These are phyloP conservation scores for Phaeotremella skinneri DNA, from an alignment of 768 basidiomycete species.

Conservation along the genomic window DNA sequence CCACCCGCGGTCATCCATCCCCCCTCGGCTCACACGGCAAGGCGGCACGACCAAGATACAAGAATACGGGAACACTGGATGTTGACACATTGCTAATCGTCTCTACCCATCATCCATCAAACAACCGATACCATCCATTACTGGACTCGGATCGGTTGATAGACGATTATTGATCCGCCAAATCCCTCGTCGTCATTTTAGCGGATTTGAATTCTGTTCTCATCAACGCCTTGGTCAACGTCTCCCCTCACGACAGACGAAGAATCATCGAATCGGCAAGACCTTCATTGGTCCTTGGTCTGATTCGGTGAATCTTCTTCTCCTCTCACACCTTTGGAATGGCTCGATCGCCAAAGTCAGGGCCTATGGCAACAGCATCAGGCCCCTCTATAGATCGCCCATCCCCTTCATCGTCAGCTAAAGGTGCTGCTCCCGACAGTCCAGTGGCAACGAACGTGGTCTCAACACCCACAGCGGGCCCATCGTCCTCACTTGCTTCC, in stretches of 20 bases:
- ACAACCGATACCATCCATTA: no score
- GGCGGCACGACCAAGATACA: neutral
- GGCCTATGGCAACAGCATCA: neutral
- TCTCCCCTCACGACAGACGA: neutral
- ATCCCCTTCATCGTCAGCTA: neutral
- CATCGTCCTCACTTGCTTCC: neutral
- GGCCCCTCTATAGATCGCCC: neutral
- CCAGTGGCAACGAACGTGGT: neutral
- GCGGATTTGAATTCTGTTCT: neutral
- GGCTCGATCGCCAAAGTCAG: constrained; percentile 1
- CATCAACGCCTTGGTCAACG: neutral
- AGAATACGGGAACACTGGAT: neutral
- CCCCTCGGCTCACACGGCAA: no score
- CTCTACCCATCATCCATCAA: no score
- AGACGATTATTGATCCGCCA: no score
- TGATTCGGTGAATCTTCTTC: neutral
- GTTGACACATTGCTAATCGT: neutral
- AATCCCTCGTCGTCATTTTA: neutral
- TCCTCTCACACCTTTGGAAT: neutral
- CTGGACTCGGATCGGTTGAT: no score
- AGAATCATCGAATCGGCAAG: neutral
- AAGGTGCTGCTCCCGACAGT: neutral
- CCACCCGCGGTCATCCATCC: neutral
- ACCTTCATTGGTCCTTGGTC: neutral
- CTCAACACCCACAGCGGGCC: neutral